Conservation (phyloP, 805 yeast species). For the Clavispora phyllophila region DNA sequence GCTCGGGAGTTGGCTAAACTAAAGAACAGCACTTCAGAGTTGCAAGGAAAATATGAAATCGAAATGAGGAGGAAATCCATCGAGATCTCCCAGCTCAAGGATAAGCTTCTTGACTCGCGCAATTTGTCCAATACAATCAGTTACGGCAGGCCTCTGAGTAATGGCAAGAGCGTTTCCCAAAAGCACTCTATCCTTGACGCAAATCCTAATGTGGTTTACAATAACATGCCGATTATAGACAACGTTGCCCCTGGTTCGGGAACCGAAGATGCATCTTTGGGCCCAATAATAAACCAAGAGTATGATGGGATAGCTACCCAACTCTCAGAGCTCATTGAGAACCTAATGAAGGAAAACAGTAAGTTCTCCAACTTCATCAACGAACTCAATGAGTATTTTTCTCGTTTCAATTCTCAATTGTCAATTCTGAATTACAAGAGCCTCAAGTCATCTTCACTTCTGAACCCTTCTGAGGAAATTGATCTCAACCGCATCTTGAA, state of each 20-base stretch:
- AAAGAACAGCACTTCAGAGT: conserved; percentile 25
- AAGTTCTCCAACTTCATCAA: conserved; percentile 30
- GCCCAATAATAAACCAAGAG: conserved; percentile 18
- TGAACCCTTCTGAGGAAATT: conserved; percentile 30
- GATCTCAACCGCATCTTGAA: conserved; percentile 17
- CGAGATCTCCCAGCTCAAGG: conserved; percentile 30
- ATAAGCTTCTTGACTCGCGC: conserved; percentile 29
- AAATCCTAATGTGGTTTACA: conserved; percentile 18
- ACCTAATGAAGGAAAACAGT: conserved; percentile 31
- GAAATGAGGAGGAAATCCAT: conserved; percentile 30
- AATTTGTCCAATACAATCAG: conserved; percentile 24
- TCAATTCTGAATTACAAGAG: conserved; percentile 13
- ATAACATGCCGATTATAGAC: conserved; percentile 30
- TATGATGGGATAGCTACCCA: conserved; percentile 30
- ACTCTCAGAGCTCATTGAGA: conserved; percentile 31
- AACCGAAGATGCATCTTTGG: not conserved
- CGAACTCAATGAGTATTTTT: conserved; percentile 24
- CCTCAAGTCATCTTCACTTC: conserved; percentile 8
- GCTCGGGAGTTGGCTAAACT: conserved; percentile 24
- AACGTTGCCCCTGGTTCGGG: not conserved
- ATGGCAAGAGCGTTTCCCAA: conserved; percentile 1
- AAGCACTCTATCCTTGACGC: not conserved
- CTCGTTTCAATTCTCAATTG: conserved; percentile 23
- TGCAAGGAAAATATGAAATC: conserved; percentile 29
- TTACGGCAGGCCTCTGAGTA: conserved; percentile 20